Percentiles rank a stretch among this genome's conserved stretches.
These are phyloP conservation scores for Sporothrix schenckii DNA, from an alignment of 2,329 filamentous ascomycete genomes.

Conservation along the genomic window DNA sequence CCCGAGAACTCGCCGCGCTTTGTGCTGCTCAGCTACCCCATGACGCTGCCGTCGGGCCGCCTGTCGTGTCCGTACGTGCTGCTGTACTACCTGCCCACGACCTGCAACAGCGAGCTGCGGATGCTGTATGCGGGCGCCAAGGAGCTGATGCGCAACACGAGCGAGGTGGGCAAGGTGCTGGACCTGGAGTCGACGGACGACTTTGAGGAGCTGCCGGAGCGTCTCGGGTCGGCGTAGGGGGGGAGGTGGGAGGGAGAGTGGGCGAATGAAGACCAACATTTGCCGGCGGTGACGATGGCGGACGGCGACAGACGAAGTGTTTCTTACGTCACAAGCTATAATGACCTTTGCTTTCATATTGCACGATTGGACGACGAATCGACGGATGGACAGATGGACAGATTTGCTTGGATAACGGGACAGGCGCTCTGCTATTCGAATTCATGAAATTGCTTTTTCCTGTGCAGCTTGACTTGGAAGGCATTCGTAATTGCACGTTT, in stretches of 20 bases:
- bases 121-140: slow-evolving; percentile 97
- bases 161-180: slow-evolving; percentile 84
- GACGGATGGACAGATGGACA: neutral
- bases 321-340: neutral
- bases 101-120: slow-evolving; percentile 80
- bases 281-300: neutral
- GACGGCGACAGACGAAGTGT: neutral
- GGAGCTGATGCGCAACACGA: slow-evolving; percentile 91
- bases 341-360: neutral
- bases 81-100: slow-evolving; percentile 90
- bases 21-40: slow-evolving; percentile 84
- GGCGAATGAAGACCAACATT: neutral
- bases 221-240: slow-evolving; percentile 49
- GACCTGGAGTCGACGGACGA: slow-evolving; percentile 83
- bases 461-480: neutral
- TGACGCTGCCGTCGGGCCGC: slow-evolving; percentile 81
- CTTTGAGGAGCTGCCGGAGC: slow-evolving; percentile 75
- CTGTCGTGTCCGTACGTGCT: slow-evolving; percentile 90
- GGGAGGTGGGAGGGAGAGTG: neutral
- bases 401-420: slow-evolving; percentile 11
- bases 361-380: no score
- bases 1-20: slow-evolving; percentile 91
- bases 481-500: neutral
- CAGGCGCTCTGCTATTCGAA: slow-evolving; percentile 8
- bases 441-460: neutral